phyloP scores from a whole-genome alignment of 2,329 filamentous ascomycete species.

The Emergomyces africanus region DNA sequence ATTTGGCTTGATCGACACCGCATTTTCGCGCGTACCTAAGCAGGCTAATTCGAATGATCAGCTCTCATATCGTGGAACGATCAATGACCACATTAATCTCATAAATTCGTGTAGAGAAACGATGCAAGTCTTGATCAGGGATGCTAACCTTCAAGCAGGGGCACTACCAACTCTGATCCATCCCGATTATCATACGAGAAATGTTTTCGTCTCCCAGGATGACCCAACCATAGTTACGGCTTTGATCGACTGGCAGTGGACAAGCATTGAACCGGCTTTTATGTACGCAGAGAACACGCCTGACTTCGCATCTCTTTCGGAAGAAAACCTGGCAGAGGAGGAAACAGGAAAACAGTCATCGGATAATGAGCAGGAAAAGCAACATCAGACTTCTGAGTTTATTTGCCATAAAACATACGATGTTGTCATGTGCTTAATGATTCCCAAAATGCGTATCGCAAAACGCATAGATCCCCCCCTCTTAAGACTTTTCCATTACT shows the following conservation, averaged over 20 bases:
- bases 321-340: constrained; percentile 9
- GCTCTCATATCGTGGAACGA: constrained; percentile 9
- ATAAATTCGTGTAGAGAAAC: constrained; percentile 12
- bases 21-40: constrained; percentile 7
- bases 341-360: constrained; percentile 6
- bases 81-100: constrained; percentile 6
- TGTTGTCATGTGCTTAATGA: constrained; percentile 13
- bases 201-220: constrained; percentile 21
- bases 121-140: constrained; percentile 13
- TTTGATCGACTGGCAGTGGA: constrained; percentile 24
- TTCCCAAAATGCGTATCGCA: constrained; percentile 16
- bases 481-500: constrained; percentile 22
- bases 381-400: not conserved
- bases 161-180: constrained; percentile 16
- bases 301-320: constrained; percentile 18
- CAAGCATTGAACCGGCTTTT: constrained; percentile 21
- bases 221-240: constrained; percentile 19
- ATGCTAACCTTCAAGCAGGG: constrained; percentile 13
- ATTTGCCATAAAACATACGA: constrained; percentile 22
- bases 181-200: constrained; percentile 21
- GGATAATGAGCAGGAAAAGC: constrained; percentile 11
- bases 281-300: constrained; percentile 17
- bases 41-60: not conserved
- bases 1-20: constrained; percentile 10
- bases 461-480: constrained; percentile 17